A percentile compares a stretch with the other conserved stretches of the same genome.
phyloP scores from a whole-genome alignment of 805 yeast genomes.

The Phaffomyces opuntiae region DNA sequence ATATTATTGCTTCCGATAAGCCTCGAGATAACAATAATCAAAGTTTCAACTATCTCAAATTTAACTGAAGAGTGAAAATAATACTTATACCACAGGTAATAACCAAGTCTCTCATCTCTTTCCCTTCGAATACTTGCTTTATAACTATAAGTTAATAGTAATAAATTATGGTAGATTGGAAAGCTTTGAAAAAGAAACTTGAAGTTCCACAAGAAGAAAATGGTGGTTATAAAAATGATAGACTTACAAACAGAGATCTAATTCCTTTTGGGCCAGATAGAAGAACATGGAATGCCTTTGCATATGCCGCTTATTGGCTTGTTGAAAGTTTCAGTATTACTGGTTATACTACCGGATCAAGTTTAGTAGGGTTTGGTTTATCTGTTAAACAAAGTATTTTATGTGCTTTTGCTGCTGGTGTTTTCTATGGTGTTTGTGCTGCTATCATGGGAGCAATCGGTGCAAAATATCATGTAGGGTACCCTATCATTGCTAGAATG shows the following conservation, averaged over 20 bases:
- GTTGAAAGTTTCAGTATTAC: slow-evolving; percentile 30
- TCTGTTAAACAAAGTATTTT: slow-evolving; percentile 24
- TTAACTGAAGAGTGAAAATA: too few species aligned
- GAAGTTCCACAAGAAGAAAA: slow-evolving; percentile 23
- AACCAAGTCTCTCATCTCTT: too few species aligned
- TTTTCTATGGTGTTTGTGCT: slow-evolving; percentile 22
- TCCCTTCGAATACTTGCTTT: too few species aligned
- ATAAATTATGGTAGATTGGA: background rate
- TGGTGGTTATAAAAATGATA: slow-evolving; percentile 21
- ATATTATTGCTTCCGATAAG: too few species aligned
- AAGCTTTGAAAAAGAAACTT: slow-evolving; percentile 10
- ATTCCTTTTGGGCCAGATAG: slow-evolving; percentile 31
- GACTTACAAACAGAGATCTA: slow-evolving; percentile 31
- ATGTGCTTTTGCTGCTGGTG: slow-evolving; percentile 22
- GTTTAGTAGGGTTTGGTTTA: slow-evolving; percentile 23
- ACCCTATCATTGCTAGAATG: slow-evolving; percentile 30
- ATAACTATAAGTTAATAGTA: too few species aligned
- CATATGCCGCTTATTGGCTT: slow-evolving; percentile 31
- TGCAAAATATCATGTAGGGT: slow-evolving; percentile 29
- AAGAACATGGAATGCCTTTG: slow-evolving; percentile 30
- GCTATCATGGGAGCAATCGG: slow-evolving; percentile 23
- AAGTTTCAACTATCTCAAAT: too few species aligned
- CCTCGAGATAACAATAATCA: too few species aligned
- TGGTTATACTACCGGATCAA: slow-evolving; percentile 30
- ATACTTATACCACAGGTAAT: too few species aligned